Evolutionary conservation across 306 rosid genomes (phyloP), one percentile per base, ranked within the genome.

Genomic region (Lithocarpus polystachyus): DNA sequence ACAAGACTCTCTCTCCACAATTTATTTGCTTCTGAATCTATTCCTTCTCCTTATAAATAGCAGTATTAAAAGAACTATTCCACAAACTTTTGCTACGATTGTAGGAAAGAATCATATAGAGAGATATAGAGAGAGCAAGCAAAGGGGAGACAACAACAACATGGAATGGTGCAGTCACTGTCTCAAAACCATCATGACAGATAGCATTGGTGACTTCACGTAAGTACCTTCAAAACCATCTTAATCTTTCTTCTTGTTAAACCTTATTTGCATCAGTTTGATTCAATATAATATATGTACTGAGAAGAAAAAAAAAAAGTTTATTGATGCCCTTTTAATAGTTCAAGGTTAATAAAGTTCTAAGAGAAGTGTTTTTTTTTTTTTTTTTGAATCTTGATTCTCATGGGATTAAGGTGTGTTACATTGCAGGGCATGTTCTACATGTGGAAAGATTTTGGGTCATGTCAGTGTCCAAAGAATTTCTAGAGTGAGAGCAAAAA

Each of bases 141-240:
- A 24, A 62, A 62, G 69, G 3, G 4, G 37, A 6, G 7, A 0
- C 15, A 33, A 65, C 43, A 37, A 37, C 45, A 40, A 40, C 45
- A 40, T 67, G 72, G 72, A 2, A 2, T 67, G 72, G 72, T 67
- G 72, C 72, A 19, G 5, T n/a, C 72, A 67, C 52, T 67, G 72
- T 10, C 52, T 17, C 24, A 67, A 9, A 19, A 19, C 23, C 26
- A 31, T 23, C 52, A 12, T 0, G 3, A 7, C 19, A 19, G 72
- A 31, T 8, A 18, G 51, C 72, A 19, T 8, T 3, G 19, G 19
- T 0, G 72, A 45, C 6, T 67, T 67, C 24, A 18, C 37, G 72
- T 33, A 33, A 67, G 72, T 65, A 31, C 45, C 2, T 24, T 48
- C 53, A 40, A 40, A 48, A 13, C 53, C 53, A 3, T 48, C 53